phyloP scores from a whole-genome alignment of 495 filamentous ascomycete species.

The Penicillium antarcticum region DNA sequence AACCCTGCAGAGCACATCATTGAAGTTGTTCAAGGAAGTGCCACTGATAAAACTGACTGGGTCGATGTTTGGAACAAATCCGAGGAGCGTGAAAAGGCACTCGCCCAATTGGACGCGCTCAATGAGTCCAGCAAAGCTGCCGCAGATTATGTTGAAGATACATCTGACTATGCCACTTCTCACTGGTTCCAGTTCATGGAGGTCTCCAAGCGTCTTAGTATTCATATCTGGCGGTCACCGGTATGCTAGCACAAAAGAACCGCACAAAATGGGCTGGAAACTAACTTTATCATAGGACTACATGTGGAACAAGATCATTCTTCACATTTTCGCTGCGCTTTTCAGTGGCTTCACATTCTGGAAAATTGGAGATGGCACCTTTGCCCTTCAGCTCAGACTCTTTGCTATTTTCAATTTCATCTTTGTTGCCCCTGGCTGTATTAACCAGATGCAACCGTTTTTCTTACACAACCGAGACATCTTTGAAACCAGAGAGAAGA shows the following conservation, averaged over 20 bases:
- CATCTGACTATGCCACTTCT: conserved; percentile 44
- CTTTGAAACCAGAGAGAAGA: conserved; percentile 70
- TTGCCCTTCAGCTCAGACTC: conserved; percentile 33
- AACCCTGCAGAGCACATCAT: conserved; percentile 62
- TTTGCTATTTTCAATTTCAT: conserved; percentile 71
- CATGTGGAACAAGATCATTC: conserved; percentile 41
- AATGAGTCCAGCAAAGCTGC: conserved; percentile 42
- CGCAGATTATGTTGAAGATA: conserved; percentile 39
- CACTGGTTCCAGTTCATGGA: conserved; percentile 47
- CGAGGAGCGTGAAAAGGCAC: conserved; percentile 54
- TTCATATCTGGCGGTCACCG: conserved; percentile 80
- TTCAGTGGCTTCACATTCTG: conserved; percentile 47
- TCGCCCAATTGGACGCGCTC: conserved; percentile 61
- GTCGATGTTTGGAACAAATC: conserved; percentile 50
- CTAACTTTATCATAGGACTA: conserved; percentile 27
- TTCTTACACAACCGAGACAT: conserved; percentile 76
- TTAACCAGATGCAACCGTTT: conserved; percentile 85
- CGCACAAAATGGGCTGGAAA: neutral
- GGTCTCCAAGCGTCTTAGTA: conserved; percentile 62
- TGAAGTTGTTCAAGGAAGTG: conserved; percentile 41
- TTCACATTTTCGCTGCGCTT: conserved; percentile 37
- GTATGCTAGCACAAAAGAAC: conserved; percentile 44
- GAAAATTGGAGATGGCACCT: conserved; percentile 41
- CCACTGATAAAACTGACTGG: conserved; percentile 41
- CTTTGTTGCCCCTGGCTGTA: conserved; percentile 72